phyloP scores from a whole-genome alignment of 2,329 filamentous ascomycete genomes.

The Phoma sp. region DNA sequence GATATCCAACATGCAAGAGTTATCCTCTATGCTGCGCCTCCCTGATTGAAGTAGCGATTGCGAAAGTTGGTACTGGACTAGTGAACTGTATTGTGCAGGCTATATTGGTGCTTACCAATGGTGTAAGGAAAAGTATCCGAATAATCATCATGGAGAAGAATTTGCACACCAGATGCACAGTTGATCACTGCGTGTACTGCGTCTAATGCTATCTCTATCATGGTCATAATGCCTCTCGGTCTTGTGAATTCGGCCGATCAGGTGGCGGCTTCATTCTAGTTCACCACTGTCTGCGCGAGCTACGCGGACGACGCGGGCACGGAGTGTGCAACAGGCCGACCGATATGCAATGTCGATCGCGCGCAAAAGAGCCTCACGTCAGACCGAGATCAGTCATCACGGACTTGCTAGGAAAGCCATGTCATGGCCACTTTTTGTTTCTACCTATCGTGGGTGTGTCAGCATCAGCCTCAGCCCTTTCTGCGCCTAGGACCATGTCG shows the following conservation, averaged over 20 bases:
- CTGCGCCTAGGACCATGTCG: not conserved
- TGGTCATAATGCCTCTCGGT: not conserved
- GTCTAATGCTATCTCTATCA: not conserved
- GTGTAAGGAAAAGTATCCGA: not conserved
- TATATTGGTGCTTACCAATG: not conserved
- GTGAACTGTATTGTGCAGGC: too few relatives aligned
- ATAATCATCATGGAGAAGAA: too few relatives aligned
- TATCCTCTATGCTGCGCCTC: too few relatives aligned
- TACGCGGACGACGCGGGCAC: not conserved
- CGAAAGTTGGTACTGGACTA: not conserved
- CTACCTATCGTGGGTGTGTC: not conserved
- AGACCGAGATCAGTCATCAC: not conserved
- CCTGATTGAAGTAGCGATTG: not conserved
- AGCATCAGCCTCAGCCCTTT: constrained; percentile 14
- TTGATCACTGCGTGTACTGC: not conserved
- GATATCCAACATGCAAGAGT: too few relatives aligned
- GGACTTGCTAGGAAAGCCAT: not conserved
- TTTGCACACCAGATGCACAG: not conserved
- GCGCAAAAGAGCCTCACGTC: constrained; percentile 7
- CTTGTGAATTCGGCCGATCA: not conserved
- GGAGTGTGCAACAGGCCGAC: not conserved
- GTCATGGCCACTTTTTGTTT: not conserved
- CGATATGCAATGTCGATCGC: not conserved
- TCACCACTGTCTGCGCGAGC: too few relatives aligned
- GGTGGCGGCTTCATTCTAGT: not conserved